Evolutionary conservation across 1,139 yeast species (phyloP), one percentile per base, ranked within the genome.

Genomic region (Yamadazyma friedrichii): DNA sequence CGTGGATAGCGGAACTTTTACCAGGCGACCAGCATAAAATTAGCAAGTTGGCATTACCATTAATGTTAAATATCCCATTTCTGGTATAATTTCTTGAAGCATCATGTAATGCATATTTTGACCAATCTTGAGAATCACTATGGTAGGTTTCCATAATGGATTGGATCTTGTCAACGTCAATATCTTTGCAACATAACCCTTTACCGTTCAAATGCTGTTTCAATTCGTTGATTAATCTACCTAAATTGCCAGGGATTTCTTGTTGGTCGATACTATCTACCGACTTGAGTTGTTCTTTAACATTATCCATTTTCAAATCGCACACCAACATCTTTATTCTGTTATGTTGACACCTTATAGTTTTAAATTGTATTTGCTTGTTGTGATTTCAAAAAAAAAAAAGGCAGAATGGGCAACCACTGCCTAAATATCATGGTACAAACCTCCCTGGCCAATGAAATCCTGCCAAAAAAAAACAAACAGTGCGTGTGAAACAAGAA

Each of bases 11-110:
- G 32, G 87, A 80, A 17, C 81, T 70, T 53, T 72, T 70, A n/a
- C 79, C 79, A 0, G 89, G 89, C 42, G 76, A 74, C 93, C 93
- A 85, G 24, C 84, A 88, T 40, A 84, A 61, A 12, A 84, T 64
- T 38, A 85, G 68, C 47, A 84, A 64, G 55, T 84, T 83, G 37
- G 88, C 91, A 60, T 82, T 82, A 26, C 78, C 76, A 57, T 82
- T 81, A 55, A 82, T 76, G 55, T 82, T 78, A 47, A 79, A 78
- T 20, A 84, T 78, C 1, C 88, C 88, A 54, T 84, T 84, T 44
- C 83, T 60, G 22, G 82, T 71, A 58, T 80, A 79, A 44, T 68
- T 72, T 42, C 78, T 58, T 15, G 74, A 55, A 2, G 65, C 51
- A 50, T 84, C 89, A 36, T 68, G 70, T 27, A 78, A 65, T 2